Percentiles rank a stretch among this genome's conserved stretches.
phyloP scores from a whole-genome alignment of 805 yeast genomes.

The Kodamaea nitidulidarum region DNA sequence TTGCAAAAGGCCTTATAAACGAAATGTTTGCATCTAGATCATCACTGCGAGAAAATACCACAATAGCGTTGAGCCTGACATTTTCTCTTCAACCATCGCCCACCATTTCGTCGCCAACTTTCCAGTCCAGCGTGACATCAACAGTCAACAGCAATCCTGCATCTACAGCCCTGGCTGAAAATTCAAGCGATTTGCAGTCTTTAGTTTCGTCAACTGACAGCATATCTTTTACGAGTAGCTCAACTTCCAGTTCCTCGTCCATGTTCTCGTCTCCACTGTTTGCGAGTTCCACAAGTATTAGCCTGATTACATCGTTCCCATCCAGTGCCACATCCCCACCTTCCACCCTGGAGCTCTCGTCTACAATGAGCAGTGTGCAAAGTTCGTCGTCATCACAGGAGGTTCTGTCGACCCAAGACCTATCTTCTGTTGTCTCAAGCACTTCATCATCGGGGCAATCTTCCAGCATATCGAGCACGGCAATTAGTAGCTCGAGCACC shows the following conservation, averaged over 20 bases:
- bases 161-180: not conserved
- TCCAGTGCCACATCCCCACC: too few relatives aligned
- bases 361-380: too few relatives aligned
- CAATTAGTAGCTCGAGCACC: too few relatives aligned
- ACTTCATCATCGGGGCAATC: not conserved
- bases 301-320: too few relatives aligned
- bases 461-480: too few relatives aligned
- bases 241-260: too few relatives aligned
- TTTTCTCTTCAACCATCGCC: constrained; percentile 6
- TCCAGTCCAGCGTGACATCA: constrained; percentile 7
- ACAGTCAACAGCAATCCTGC: constrained; percentile 1
- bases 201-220: constrained; percentile 3
- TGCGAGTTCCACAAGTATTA: too few relatives aligned
- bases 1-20: not conserved
- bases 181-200: constrained; percentile 1
- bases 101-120: constrained; percentile 5
- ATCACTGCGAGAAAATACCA: not conserved
- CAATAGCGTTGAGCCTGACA: not conserved
- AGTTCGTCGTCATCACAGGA: too few relatives aligned
- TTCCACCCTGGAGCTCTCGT: too few relatives aligned
- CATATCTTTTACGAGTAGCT: not conserved
- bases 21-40: not conserved
- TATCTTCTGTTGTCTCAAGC: too few relatives aligned
- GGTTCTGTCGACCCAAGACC: too few relatives aligned
- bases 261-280: too few relatives aligned